phyloP scores from a whole-genome alignment of 2,329 filamentous ascomycete genomes.

The Alternaria brassicicola region DNA sequence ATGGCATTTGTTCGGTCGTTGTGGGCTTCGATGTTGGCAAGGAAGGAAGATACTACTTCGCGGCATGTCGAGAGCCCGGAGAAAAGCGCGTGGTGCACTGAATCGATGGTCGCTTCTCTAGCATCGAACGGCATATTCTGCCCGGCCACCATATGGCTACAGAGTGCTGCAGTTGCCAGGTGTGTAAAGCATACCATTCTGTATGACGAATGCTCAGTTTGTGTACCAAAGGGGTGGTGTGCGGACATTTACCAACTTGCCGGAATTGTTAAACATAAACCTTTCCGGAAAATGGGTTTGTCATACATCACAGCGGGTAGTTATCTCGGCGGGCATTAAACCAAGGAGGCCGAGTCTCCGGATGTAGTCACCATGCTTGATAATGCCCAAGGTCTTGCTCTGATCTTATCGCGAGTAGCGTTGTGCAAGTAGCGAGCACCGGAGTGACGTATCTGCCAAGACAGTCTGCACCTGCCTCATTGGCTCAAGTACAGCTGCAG shows the following conservation, averaged over 20 bases:
- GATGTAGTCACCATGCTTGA: slow-evolving; percentile 19
- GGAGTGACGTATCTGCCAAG: slow-evolving; percentile 33
- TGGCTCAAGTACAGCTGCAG: not conserved
- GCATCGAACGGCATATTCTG: slow-evolving; percentile 56
- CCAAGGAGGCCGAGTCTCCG: not conserved
- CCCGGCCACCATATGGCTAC: slow-evolving; percentile 7
- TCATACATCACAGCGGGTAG: slow-evolving; percentile 7
- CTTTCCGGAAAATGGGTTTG: not conserved
- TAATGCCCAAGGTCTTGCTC: slow-evolving; percentile 11
- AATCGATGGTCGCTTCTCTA: slow-evolving; percentile 64
- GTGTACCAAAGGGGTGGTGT: not conserved
- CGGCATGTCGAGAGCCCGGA: slow-evolving; percentile 61
- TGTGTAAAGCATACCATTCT: slow-evolving; percentile 13
- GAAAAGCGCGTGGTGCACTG: slow-evolving; percentile 62
- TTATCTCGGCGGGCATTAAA: slow-evolving; percentile 5
- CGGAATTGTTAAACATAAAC: slow-evolving; percentile 6
- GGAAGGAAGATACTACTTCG: slow-evolving; percentile 60
- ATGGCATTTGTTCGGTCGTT: slow-evolving; percentile 65
- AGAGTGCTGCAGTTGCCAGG: slow-evolving; percentile 8
- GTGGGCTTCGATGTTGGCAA: slow-evolving; percentile 63
- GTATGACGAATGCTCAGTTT: not conserved
- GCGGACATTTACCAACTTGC: not conserved
- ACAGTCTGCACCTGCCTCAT: slow-evolving; percentile 24
- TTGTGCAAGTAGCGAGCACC: slow-evolving; percentile 22
- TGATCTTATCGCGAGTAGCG: slow-evolving; percentile 23